Conservation (phyloP, 2,329 filamentous ascomycete genomes). For the Colletotrichum ledebouriae region DNA sequence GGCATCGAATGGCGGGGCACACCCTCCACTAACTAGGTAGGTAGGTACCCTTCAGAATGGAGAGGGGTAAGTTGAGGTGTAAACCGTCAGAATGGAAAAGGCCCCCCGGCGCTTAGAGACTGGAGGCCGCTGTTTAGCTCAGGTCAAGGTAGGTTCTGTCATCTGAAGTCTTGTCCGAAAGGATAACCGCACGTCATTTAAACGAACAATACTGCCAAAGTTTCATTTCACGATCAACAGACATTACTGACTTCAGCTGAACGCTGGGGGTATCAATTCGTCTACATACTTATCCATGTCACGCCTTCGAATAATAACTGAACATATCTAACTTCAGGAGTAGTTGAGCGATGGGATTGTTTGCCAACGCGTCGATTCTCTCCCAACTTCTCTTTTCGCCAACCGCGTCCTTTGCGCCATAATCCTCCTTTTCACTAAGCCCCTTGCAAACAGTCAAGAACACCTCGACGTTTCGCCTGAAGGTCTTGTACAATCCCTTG, state of each 20-base stretch:
- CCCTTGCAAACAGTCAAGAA: conserved; percentile 81
- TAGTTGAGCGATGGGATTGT: conserved; percentile 77
- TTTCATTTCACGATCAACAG: background rate
- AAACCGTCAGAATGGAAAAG: background rate
- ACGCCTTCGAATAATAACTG: conserved; percentile 67
- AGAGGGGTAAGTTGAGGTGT: no score
- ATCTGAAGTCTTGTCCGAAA: no score
- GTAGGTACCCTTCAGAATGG: background rate
- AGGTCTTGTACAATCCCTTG: conserved; percentile 69
- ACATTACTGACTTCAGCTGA: background rate
- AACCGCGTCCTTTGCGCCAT: conserved; percentile 52
- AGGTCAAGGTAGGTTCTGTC: no score
- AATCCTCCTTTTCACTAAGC: conserved; percentile 73
- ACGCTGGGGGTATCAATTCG: conserved; percentile 22
- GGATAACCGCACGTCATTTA: no score
- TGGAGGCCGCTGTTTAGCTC: no score
- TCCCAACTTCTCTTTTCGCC: conserved; percentile 48
- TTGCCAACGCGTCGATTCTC: conserved; percentile 54
- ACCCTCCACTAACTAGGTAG: background rate
- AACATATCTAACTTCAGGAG: conserved; percentile 79
- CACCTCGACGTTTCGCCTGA: conserved; percentile 78
- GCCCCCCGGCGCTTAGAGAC: background rate
- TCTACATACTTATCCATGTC: background rate
- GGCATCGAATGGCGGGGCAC: conserved; percentile 15
- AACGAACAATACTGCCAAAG: no score